Evolutionary conservation across 768 basidiomycete species (phyloP), one percentile per base, ranked within the genome.

Genomic region (Pleurotus citrinopileatus): DNA sequence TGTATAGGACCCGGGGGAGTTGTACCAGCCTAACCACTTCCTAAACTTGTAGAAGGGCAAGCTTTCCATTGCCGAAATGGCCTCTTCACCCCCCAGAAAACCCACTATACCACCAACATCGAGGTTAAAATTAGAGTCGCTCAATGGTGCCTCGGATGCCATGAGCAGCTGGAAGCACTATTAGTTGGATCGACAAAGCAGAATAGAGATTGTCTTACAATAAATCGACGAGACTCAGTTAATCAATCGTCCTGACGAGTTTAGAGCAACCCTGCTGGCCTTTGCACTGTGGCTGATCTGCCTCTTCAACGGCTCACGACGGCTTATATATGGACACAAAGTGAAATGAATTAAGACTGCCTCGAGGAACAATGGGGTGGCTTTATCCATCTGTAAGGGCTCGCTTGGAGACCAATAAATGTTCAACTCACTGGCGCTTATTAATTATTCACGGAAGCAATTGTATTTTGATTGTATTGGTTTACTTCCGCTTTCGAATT

Each of bases 21-120:
- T 73, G 26, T 72, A 72, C 69, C 67, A 72, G 13, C 70, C 71
- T 13, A 72, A 52, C 70, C 70, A 73, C 29, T 61, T 64, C 47
- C 67, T 65, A 19, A 62, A 63, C 47, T 63, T 48, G 52, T 62
- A 70, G 20, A 72, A 57, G 42, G 69, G 71, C 17, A 73, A 60
- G 22, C 65, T 62, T 6, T 63, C 60, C 62, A 72, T 70, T 22
- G 70, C 69, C 6, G 69, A 61, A 19, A 72, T 61, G 2, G 67
- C 69, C 55, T 71, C 70, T 27, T 68, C 61, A 3, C 71, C 65
- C 1, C 71, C 71, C 15, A 73, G 65, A 52, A 72, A 68, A 29
- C 70, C 68, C 20, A 65, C 65, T 3, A 72, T 60, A 13, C 64
- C 71, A 6, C 67, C 65, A 1, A 63, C 52, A 47, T 66, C 54